Conservation (phyloP, 495 filamentous ascomycete genomes). For the Podospora didyma region DNA sequence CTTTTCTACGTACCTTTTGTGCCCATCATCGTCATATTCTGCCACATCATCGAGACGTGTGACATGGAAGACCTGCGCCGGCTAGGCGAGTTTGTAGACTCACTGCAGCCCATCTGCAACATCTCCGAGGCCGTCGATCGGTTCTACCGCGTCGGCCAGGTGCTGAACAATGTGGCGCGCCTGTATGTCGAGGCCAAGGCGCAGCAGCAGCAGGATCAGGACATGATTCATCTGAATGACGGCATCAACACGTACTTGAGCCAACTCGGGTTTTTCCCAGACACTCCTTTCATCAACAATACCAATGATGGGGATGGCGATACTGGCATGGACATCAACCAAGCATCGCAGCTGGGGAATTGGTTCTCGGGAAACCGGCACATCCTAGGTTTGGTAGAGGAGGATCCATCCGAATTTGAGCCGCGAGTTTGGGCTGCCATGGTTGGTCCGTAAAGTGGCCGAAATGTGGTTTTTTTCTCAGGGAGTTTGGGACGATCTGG, state of each 20-base stretch:
- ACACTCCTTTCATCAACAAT: neutral
- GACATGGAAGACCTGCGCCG: slow-evolving; percentile 44
- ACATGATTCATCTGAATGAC: slow-evolving; percentile 47
- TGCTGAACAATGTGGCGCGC: slow-evolving; percentile 57
- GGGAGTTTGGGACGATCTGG: too few species aligned
- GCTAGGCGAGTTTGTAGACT: slow-evolving; percentile 54
- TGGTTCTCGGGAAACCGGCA: slow-evolving; percentile 67
- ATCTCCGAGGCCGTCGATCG: slow-evolving; percentile 55
- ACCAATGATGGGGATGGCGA: slow-evolving; percentile 5
- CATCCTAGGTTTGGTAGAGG: slow-evolving; percentile 60
- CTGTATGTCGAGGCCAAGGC: slow-evolving; percentile 59
- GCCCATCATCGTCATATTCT: slow-evolving; percentile 68
- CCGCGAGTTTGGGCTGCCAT: slow-evolving; percentile 23
- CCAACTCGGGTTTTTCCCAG: slow-evolving; percentile 51
- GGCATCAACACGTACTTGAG: slow-evolving; percentile 64
- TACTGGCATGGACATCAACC: slow-evolving; percentile 19
- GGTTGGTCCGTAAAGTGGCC: neutral
- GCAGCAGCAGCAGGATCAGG: slow-evolving; percentile 42
- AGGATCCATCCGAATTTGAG: slow-evolving; percentile 50
- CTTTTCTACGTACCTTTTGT: slow-evolving; percentile 64
- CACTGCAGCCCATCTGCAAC: slow-evolving; percentile 47
- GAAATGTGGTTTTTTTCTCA: too few species aligned
- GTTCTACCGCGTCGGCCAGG: slow-evolving; percentile 56
- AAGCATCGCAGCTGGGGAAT: slow-evolving; percentile 52
- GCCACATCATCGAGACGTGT: slow-evolving; percentile 57